These are phyloP conservation scores for Aspergillus caelatus DNA, from an alignment of 2,329 filamentous ascomycete genomes.

Conservation along the genomic window DNA sequence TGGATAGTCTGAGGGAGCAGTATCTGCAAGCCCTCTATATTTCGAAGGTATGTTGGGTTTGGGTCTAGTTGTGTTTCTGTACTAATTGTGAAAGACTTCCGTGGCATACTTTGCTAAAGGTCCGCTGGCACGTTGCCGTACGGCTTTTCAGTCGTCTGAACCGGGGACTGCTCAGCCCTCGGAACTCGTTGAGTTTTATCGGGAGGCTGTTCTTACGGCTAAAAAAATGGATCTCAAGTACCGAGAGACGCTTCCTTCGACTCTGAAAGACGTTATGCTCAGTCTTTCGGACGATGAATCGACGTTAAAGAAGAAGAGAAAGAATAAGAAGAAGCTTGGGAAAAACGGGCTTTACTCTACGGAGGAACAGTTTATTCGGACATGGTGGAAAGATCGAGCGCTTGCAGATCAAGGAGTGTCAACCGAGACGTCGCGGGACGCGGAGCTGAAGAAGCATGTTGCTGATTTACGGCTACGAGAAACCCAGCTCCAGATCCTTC, in stretches of 20 bases:
- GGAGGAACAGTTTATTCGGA: constrained; percentile 46
- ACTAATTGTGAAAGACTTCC: constrained; percentile 42
- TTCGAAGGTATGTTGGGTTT: constrained; percentile 38
- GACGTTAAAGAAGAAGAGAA: constrained; percentile 30
- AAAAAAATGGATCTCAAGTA: constrained; percentile 54
- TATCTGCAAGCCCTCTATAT: constrained; percentile 49
- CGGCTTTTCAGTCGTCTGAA: constrained; percentile 38
- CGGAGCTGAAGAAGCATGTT: constrained; percentile 44
- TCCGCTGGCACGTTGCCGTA: constrained; percentile 50
- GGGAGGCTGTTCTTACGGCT: constrained; percentile 45
- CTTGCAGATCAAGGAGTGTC: constrained; percentile 29
- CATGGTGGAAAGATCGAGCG: constrained; percentile 50
- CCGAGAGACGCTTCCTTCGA: constrained; percentile 46
- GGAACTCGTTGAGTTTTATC: constrained; percentile 43
- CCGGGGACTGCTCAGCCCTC: constrained; percentile 23
- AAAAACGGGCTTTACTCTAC: constrained; percentile 51
- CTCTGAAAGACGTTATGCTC: constrained; percentile 41
- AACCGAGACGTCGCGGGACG: constrained; percentile 35
- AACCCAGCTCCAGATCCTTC: constrained; percentile 53
- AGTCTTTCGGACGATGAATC: constrained; percentile 41
- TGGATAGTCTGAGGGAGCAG: constrained; percentile 41
- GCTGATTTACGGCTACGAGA: constrained; percentile 51
- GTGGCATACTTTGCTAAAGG: constrained; percentile 57
- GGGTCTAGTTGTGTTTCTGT: background rate
- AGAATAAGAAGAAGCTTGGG: constrained; percentile 47